These are phyloP conservation scores for Colletotrichum sp. DNA, from an alignment of 2,329 filamentous ascomycete species.

Conservation along the genomic window DNA sequence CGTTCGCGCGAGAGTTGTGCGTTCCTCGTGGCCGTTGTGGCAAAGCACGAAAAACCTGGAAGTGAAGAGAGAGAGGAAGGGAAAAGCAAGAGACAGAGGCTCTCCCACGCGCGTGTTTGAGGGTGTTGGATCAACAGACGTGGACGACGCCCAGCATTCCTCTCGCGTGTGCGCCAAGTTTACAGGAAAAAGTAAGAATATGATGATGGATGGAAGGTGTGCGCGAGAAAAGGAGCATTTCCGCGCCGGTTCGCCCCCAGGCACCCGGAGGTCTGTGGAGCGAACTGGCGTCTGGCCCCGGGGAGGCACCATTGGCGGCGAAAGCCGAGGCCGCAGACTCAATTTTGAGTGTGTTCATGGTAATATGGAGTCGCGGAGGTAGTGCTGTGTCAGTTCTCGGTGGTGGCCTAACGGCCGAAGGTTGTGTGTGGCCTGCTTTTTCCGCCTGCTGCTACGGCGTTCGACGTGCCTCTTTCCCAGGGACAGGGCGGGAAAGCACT, in stretches of 20 bases:
- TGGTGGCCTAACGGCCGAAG: constrained; percentile 7
- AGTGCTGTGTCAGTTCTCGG: not conserved
- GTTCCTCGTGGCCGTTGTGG: constrained; percentile 17
- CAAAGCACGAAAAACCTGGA: not conserved
- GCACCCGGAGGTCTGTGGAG: not conserved
- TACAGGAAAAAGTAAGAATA: not conserved
- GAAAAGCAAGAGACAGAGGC: not conserved
- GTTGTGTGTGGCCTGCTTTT: not conserved
- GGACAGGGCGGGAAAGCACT: not conserved
- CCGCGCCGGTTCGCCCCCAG: not conserved
- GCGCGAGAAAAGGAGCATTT: not conserved
- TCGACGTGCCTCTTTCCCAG: not conserved
- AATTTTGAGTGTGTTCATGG: not conserved
- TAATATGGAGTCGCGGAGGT: not conserved
- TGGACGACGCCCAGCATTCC: not conserved
- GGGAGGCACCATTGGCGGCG: not conserved
- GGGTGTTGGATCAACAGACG: not conserved
- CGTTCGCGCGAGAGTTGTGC: constrained; percentile 11
- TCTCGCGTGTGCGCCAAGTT: not conserved
- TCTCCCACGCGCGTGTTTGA: not conserved
- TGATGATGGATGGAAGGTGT: not conserved
- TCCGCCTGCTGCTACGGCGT: not conserved
- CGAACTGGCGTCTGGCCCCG: not conserved
- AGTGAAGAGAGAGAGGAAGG: not conserved
- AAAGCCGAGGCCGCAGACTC: not conserved